These are phyloP conservation scores for Pistacia integerrima DNA, from an alignment of 345 rosid species.

Conservation along the genomic window DNA sequence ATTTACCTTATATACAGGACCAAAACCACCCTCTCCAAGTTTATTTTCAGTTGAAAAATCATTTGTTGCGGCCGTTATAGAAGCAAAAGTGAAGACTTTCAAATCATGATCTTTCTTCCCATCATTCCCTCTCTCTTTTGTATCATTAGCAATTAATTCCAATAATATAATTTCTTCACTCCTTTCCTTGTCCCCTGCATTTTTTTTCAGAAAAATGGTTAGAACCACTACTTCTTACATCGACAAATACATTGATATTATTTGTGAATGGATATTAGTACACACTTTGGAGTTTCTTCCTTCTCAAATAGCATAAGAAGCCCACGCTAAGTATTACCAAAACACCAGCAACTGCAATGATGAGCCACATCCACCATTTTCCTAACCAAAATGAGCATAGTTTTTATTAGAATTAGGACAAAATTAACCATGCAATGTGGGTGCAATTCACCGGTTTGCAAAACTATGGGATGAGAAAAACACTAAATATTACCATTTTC, in stretches of 20 bases:
- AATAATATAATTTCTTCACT: not conserved
- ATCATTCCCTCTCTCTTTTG: not conserved
- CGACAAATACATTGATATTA: not conserved
- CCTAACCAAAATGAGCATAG: not conserved
- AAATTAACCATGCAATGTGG: not conserved
- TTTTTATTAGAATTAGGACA: not conserved
- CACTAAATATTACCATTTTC: not conserved
- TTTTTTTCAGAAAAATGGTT: not conserved
- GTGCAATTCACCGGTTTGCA: not conserved
- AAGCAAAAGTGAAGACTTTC: not conserved
- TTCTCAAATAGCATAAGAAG: not conserved
- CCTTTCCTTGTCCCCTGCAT: not conserved
- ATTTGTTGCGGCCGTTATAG: not conserved
- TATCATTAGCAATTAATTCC: not conserved
- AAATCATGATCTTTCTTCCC: not conserved
- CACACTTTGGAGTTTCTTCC: not conserved
- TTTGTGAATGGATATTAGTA: not conserved
- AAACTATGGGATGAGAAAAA: not conserved
- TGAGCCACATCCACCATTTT: not conserved
- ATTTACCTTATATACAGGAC: constrained; percentile 17
- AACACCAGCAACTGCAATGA: not conserved
- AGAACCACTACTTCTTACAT: not conserved
- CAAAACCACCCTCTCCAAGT: constrained; percentile 21
- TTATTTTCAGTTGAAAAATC: not conserved
- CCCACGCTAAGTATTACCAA: not conserved